Percentiles rank a stretch among this genome's conserved stretches.
phyloP scores from a whole-genome alignment of 2,329 filamentous ascomycete genomes.

The Huntiella moniliformis region DNA sequence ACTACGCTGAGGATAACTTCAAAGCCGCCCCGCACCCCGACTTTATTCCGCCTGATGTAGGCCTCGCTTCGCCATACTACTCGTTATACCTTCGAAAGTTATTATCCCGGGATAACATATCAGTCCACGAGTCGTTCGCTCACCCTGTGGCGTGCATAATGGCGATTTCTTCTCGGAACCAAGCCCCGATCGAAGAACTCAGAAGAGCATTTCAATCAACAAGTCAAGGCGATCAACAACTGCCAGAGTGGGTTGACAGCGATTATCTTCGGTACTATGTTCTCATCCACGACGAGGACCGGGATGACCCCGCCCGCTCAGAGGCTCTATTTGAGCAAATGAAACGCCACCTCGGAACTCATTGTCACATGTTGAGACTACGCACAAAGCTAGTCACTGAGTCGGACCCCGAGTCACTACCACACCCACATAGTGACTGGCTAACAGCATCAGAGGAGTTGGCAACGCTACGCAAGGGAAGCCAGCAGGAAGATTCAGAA shows the following conservation, averaged over 20 bases:
- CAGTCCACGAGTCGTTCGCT: constrained; percentile 78
- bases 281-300: constrained; percentile 87
- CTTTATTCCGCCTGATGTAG: constrained; percentile 23
- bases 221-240: constrained; percentile 51
- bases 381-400: constrained; percentile 70
- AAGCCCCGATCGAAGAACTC: constrained; percentile 69
- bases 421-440: constrained; percentile 72
- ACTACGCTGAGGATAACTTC: constrained; percentile 46
- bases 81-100: constrained; percentile 67
- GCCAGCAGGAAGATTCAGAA: constrained; percentile 46
- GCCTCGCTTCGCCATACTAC: constrained; percentile 59
- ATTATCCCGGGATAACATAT: constrained; percentile 58
- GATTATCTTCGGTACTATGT: constrained; percentile 95
- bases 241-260: constrained; percentile 74
- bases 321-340: constrained; percentile 90
- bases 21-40: constrained; percentile 18
- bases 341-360: constrained; percentile 93
- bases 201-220: constrained; percentile 69
- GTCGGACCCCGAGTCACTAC: constrained; percentile 78
- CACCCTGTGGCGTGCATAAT: constrained; percentile 92
- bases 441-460: constrained; percentile 74
- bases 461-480: constrained; percentile 50
- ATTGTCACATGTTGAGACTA: constrained; percentile 79
- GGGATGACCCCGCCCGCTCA: constrained; percentile 77
- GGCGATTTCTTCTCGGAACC: constrained; percentile 78